phyloP scores from a whole-genome alignment of 495 filamentous ascomycete genomes.

The Peziza echinospora region DNA sequence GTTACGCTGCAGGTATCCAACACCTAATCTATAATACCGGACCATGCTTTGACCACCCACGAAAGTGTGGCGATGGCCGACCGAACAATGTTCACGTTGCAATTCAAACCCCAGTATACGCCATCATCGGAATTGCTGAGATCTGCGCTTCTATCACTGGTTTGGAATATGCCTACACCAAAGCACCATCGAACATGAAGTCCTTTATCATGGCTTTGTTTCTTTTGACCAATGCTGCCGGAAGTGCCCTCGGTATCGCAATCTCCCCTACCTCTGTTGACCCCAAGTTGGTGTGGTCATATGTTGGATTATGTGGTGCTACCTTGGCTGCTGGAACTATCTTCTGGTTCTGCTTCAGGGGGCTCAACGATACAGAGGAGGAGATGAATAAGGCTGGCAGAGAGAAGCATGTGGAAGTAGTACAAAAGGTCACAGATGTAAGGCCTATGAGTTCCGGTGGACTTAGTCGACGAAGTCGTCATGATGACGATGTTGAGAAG shows the following conservation, averaged over 20 bases:
- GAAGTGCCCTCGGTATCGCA: slow-evolving; percentile 37
- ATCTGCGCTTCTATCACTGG: slow-evolving; percentile 49
- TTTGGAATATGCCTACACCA: slow-evolving; percentile 50
- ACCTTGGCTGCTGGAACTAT: slow-evolving; percentile 8
- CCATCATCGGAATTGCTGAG: slow-evolving; percentile 41
- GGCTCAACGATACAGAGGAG: slow-evolving; percentile 8
- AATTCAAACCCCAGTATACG: slow-evolving; percentile 31
- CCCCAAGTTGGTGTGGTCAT: slow-evolving; percentile 33
- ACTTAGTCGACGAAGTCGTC: too few relatives aligned
- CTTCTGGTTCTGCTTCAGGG: slow-evolving; percentile 14
- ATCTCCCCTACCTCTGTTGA: slow-evolving; percentile 38
- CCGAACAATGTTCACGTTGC: slow-evolving; percentile 15
- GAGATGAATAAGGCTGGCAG: slow-evolving; percentile 9
- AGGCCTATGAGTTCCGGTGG: too few relatives aligned
- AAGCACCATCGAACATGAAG: slow-evolving; percentile 46
- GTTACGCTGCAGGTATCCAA: slow-evolving; percentile 47
- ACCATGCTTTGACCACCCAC: slow-evolving; percentile 28
- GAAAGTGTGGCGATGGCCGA: slow-evolving; percentile 10
- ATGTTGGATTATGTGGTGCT: slow-evolving; percentile 19
- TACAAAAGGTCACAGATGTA: too few relatives aligned
- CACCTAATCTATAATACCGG: slow-evolving; percentile 43
- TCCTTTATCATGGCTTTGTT: slow-evolving; percentile 45
- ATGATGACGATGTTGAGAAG: too few relatives aligned
- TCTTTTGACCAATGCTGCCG: slow-evolving; percentile 37
- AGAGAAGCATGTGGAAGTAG: too few relatives aligned